Percentiles rank a stretch among this genome's conserved stretches.
Evolutionary conservation across 1,284 basidiomycete species (phyloP).

Genomic region (Fistulina hepatica): DNA sequence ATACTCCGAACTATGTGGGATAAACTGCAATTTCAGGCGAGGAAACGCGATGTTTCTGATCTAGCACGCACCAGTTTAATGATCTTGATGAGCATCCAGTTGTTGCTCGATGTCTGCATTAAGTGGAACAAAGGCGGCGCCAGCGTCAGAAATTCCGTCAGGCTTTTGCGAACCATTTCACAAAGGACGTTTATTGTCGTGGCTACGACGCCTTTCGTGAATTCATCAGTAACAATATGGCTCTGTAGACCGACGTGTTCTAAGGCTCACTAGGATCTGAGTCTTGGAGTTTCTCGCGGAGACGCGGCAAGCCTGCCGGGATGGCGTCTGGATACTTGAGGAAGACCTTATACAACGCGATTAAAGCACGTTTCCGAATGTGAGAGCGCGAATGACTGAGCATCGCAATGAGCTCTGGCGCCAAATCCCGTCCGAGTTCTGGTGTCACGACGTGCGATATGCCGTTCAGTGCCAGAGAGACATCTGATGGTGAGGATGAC

Average conservation of each 20-base stretch:
- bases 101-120: constrained; percentile 91
- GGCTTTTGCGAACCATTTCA: constrained; percentile 77
- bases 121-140: constrained; percentile 93
- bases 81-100: constrained; percentile 99
- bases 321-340: constrained; percentile 72
- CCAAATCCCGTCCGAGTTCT: constrained; percentile 82
- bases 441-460: constrained; percentile 83
- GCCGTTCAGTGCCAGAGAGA: constrained; percentile 78
- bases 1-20: constrained; percentile 69
- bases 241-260: constrained; percentile 2
- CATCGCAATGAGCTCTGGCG: constrained; percentile 79
- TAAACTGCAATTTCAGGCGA: not conserved
- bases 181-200: constrained; percentile 92
- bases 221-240: constrained; percentile 3
- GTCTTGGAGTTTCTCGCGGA: constrained; percentile 84
- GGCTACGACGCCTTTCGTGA: constrained; percentile 70
- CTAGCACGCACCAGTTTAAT: constrained; percentile 72
- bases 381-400: constrained; percentile 84
- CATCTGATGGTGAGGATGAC: constrained; percentile 64
- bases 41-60: constrained; percentile 1
- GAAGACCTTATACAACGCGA: constrained; percentile 72
- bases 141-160: constrained; percentile 69
- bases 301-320: constrained; percentile 51
- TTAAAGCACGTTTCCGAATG: constrained; percentile 83
- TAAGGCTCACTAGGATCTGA: constrained; percentile 55